Evolutionary conservation across 352 stramenopile species (phyloP).

Genomic region (Pilasporangium apinafurcum): DNA sequence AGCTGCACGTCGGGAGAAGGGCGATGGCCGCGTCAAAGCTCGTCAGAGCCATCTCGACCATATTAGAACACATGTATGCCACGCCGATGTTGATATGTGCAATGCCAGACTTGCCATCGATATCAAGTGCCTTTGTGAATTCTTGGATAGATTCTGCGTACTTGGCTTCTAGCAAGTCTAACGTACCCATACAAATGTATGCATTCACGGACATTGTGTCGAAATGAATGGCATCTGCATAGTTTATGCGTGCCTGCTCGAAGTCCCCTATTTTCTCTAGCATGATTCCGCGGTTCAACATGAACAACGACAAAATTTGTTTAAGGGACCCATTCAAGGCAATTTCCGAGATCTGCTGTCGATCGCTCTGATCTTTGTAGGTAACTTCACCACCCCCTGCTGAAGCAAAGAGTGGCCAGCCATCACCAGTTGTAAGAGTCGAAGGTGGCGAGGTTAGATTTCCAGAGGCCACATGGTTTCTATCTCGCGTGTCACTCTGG

Average conservation of each 20-base stretch:
- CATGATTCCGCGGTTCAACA: conserved; percentile 65
- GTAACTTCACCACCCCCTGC: neutral
- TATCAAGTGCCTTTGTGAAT: conserved; percentile 34
- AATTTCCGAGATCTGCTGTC: conserved; percentile 4
- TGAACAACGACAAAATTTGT: conserved; percentile 60
- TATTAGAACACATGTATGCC: conserved; percentile 25
- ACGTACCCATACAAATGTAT: conserved; percentile 57
- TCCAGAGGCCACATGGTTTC: no score
- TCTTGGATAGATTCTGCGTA: conserved; percentile 22
- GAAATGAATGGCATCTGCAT: conserved; percentile 56
- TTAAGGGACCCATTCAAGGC: conserved; percentile 45
- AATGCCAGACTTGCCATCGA: conserved; percentile 45
- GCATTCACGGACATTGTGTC: conserved; percentile 49
- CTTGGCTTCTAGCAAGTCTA: conserved; percentile 31
- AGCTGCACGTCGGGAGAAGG: conserved; percentile 50
- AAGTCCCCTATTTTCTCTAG: conserved; percentile 47
- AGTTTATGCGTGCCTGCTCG: conserved; percentile 44
- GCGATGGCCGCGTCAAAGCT: conserved; percentile 50
- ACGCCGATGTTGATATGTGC: conserved; percentile 59
- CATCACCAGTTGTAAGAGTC: no score
- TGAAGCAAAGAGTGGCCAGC: no score
- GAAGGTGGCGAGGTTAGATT: no score
- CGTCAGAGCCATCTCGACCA: conserved; percentile 19
- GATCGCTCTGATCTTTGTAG: conserved; percentile 1
- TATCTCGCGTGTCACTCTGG: neutral